Conservation (phyloP, 1,139 yeast species). For the Hyphopichia burtonii region DNA sequence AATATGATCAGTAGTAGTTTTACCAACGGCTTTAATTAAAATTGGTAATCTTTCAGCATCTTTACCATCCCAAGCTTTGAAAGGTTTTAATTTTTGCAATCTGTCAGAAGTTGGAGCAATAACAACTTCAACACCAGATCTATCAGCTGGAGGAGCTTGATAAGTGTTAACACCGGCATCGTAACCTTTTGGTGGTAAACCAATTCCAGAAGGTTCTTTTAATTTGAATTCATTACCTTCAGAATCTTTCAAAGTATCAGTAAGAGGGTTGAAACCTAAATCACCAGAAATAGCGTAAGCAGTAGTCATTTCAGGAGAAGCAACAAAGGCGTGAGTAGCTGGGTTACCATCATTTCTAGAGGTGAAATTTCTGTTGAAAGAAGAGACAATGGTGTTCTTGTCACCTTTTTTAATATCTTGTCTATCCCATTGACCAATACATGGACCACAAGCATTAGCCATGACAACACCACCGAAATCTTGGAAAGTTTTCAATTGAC, state of each 20-base stretch:
- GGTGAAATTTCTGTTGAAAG: conserved; percentile 99
- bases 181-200: conserved; percentile 91
- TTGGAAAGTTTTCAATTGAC: conserved; percentile 84
- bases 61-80: conserved; percentile 87
- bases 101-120: conserved; percentile 79
- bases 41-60: conserved; percentile 88
- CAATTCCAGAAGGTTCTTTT: conserved; percentile 86
- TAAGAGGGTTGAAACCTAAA: conserved; percentile 96
- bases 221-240: conserved; percentile 96
- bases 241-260: conserved; percentile 90
- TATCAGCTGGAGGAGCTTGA: conserved; percentile 95
- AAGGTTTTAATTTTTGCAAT: conserved; percentile 51
- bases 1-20: conserved; percentile 98
- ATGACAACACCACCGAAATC: conserved; percentile 93
- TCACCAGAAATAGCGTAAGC: conserved; percentile 98
- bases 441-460: conserved; percentile 99
- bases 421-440: conserved; percentile 99
- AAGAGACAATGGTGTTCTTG: conserved; percentile 96
- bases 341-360: conserved; percentile 99
- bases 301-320: conserved; percentile 96
- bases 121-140: conserved; percentile 69
- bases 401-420: conserved; percentile 96
- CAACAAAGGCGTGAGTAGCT: conserved; percentile 95
- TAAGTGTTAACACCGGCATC: conserved; percentile 94
- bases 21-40: conserved; percentile 94